Evolutionary conservation across 2,329 filamentous ascomycete species (phyloP).

Genomic region (Arthrobotrys musiformis): DNA sequence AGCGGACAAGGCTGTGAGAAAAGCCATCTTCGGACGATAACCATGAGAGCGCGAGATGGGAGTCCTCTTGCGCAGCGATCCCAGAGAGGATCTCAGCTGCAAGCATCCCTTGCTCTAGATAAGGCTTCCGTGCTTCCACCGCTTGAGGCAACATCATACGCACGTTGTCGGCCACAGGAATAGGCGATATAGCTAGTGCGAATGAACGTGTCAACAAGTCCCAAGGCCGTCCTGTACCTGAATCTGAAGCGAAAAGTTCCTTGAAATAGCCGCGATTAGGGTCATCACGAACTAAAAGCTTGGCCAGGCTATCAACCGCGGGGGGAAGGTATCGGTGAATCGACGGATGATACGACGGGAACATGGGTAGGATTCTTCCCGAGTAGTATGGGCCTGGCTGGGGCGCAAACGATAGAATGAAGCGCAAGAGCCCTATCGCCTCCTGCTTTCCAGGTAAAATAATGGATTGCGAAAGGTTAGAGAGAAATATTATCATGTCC

Average conservation of each 20-base stretch:
- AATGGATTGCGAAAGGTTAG: slow-evolving; percentile 83
- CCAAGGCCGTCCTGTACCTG: slow-evolving; percentile 72
- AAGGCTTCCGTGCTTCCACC: slow-evolving; percentile 84
- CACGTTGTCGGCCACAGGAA: slow-evolving; percentile 73
- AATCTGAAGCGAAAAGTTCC: slow-evolving; percentile 80
- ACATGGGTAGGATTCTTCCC: slow-evolving; percentile 73
- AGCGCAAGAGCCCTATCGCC: slow-evolving; percentile 84
- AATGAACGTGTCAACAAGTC: slow-evolving; percentile 89
- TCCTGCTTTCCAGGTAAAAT: slow-evolving; percentile 88
- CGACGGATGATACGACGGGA: slow-evolving; percentile 81
- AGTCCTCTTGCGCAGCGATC: slow-evolving; percentile 77
- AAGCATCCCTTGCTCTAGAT: slow-evolving; percentile 89
- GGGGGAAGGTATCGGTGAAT: slow-evolving; percentile 88
- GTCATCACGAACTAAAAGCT: slow-evolving; percentile 90
- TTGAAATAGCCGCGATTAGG: slow-evolving; percentile 89
- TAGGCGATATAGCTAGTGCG: slow-evolving; percentile 82
- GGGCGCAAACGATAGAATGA: slow-evolving; percentile 89
- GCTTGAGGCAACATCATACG: slow-evolving; percentile 68
- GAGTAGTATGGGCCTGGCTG: slow-evolving; percentile 73
- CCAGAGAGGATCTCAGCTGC: slow-evolving; percentile 88
- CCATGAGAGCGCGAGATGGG: slow-evolving; percentile 79
- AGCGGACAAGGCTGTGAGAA: slow-evolving; percentile 78
- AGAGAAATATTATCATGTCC: slow-evolving; percentile 86
- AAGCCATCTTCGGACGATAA: slow-evolving; percentile 85
- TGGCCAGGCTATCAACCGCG: slow-evolving; percentile 89